Base-by-base conservation (phyloP, 1,284 basidiomycete species). In the Ceratobasidium sp. region DNA sequence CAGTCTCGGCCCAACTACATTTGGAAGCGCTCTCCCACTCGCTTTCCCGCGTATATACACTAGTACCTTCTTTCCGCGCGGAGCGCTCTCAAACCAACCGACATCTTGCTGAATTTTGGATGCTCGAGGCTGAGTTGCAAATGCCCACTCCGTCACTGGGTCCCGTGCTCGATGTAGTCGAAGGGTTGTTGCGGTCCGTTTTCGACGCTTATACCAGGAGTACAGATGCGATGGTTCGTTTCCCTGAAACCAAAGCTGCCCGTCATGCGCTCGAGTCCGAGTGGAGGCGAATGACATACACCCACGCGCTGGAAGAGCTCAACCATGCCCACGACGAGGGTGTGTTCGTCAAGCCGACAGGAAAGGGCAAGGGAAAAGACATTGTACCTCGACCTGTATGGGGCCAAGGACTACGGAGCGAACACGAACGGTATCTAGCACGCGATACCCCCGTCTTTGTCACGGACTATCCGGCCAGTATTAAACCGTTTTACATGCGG, bases 401-500 rank as follows among this genome's bases (percentile, higher is more conserved):
- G 89, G 91, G 93, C 1, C 79, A 81, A 19, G 78, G 84, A 0
- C 80, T 99, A 27, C 86, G 89, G 72, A 91, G 89, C 75, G 95
- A 98, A 76, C 95, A 98, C 77, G 97, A 99, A 78, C 87, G 87
- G 69, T 97, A 89, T 85, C 82, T 99, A 2, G 90, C 93, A 0
- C 85, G 87, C 62, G 76, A 80, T 23, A 88, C 88, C 0, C 96
- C 97, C 0, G 84, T 95, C 0, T 98, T 98, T 76, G 89, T 99
- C 50, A 93, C 88, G 2, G 87, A 96, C 76, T 99, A 98, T 76
- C 96, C 96, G 0, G 79, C 81, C 0, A 36, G 73, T 0, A 77
- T 91, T 72, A 99, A 99, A 78, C 93, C 97, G 7, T 99, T 98
- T 79, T 99, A 99, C 80, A 98, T 98, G 97, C 87, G 90, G 36